Evolutionary conservation across 805 yeast species (phyloP).

Genomic region (Saccharomycopsis lassenensis): DNA sequence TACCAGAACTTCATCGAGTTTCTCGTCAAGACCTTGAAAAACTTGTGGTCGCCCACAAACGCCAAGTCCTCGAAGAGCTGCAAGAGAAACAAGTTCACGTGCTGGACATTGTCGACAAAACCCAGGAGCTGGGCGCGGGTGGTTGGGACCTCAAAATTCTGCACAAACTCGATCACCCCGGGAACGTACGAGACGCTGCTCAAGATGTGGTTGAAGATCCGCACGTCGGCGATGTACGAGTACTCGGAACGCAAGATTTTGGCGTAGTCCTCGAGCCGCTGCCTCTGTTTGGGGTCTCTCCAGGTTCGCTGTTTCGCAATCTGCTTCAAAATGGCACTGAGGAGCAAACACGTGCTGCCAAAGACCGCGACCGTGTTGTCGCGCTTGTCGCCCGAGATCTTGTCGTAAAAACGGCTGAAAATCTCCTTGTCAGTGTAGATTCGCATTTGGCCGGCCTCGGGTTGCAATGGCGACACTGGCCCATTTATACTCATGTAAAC

Average conservation of each 20-base stretch:
- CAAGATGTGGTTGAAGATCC: slow-evolving; percentile 11
- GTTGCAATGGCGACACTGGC: slow-evolving; percentile 39
- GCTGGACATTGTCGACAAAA: slow-evolving; percentile 9
- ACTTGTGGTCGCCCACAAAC: slow-evolving; percentile 15
- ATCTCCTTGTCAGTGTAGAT: slow-evolving; percentile 8
- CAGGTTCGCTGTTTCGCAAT: slow-evolving; percentile 2
- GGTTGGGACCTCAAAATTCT: no score
- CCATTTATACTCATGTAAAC: slow-evolving; percentile 33
- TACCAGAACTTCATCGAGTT: slow-evolving; percentile 12
- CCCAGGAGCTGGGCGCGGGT: neutral
- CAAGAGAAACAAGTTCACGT: slow-evolving; percentile 10
- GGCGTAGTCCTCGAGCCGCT: slow-evolving; percentile 7
- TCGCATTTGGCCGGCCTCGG: no score
- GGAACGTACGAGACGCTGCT: slow-evolving; percentile 13
- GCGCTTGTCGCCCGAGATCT: slow-evolving; percentile 13
- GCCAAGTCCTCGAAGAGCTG: slow-evolving; percentile 17
- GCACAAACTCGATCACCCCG: slow-evolving; percentile 3
- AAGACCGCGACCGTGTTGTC: slow-evolving; percentile 13
- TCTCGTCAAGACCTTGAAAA: slow-evolving; percentile 3
- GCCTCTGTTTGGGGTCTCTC: slow-evolving; percentile 7
- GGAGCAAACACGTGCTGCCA: slow-evolving; percentile 11
- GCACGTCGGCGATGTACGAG: slow-evolving; percentile 12
- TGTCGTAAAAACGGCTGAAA: slow-evolving; percentile 4
- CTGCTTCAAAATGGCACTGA: slow-evolving; percentile 11
- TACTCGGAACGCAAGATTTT: slow-evolving; percentile 12